Percentiles rank a stretch among this genome's conserved stretches.
Conservation (phyloP, 202 grass and related monocot species). For the Carex arenaria region DNA sequence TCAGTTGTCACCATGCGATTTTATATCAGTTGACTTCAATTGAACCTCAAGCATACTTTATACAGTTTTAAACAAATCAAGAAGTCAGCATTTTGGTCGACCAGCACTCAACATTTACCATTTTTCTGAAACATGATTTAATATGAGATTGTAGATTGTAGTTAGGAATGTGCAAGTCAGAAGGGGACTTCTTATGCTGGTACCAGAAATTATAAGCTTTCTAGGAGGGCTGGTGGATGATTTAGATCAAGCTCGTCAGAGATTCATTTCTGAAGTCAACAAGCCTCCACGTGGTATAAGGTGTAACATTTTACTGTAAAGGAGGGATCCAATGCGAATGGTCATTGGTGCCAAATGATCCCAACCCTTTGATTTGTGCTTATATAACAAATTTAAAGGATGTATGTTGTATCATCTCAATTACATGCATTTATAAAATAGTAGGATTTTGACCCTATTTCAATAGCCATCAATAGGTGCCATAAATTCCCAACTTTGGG, state of each 20-base stretch:
- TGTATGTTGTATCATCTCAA: background rate
- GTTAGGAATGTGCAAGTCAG: slow-evolving; percentile 72
- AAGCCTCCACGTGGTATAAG: slow-evolving; percentile 83
- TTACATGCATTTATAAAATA: background rate
- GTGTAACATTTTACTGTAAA: slow-evolving; percentile 26
- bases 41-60: background rate
- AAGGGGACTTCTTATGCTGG: slow-evolving; percentile 75
- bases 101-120: background rate
- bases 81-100: background rate
- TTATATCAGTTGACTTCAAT: background rate
- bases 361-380: too few relatives aligned
- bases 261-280: slow-evolving; percentile 84
- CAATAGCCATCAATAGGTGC: background rate
- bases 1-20: background rate
- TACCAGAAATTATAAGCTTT: slow-evolving; percentile 73
- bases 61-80: background rate
- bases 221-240: slow-evolving; percentile 68
- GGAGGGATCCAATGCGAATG: too few relatives aligned
- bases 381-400: background rate
- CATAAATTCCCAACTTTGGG: background rate
- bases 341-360: too few relatives aligned
- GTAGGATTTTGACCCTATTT: background rate
- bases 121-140: background rate
- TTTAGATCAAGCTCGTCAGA: slow-evolving; percentile 66
- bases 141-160: slow-evolving; percentile 50